phyloP scores from a whole-genome alignment of 345 rosid genomes.

The Mallotus nudiflorus region DNA sequence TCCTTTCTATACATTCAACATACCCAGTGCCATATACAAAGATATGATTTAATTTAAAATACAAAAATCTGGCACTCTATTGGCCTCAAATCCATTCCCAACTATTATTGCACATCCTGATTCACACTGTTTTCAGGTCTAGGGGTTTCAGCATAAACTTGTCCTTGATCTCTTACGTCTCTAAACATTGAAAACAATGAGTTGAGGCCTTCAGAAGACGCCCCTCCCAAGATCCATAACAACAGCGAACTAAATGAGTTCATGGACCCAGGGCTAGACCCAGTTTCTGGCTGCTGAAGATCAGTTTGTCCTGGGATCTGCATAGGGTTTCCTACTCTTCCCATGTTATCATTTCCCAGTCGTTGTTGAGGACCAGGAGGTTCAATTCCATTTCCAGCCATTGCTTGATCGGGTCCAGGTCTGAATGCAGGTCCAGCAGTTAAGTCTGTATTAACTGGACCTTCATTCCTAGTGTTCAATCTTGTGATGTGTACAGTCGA shows the following conservation, averaged over 20 bases:
- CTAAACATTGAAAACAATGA: constrained; percentile 87
- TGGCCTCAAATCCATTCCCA: neutral
- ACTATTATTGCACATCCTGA: constrained; percentile 29
- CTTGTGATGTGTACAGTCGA: constrained; percentile 93
- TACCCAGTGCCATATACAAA: neutral
- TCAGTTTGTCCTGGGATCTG: constrained; percentile 48
- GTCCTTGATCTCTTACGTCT: constrained; percentile 86
- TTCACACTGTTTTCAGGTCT: constrained; percentile 29
- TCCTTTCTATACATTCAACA: neutral
- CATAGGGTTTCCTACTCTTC: constrained; percentile 37
- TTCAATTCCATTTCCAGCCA: constrained; percentile 28
- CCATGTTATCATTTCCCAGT: constrained; percentile 30
- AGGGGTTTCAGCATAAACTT: constrained; percentile 42
- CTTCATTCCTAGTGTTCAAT: constrained; percentile 64
- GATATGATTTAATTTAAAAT: neutral
- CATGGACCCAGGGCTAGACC: constrained; percentile 60
- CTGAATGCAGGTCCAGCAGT: constrained; percentile 47
- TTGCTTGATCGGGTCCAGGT: constrained; percentile 46
- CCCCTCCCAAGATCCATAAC: constrained; percentile 95
- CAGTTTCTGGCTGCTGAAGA: constrained; percentile 49
- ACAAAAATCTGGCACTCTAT: neutral
- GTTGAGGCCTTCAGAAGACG: constrained; percentile 83
- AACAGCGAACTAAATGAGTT: constrained; percentile 82
- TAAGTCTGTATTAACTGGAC: constrained; percentile 42
- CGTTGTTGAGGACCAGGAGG: constrained; percentile 33